Conservation (phyloP, 306 rosid species). For the Cucumis cinereus region DNA sequence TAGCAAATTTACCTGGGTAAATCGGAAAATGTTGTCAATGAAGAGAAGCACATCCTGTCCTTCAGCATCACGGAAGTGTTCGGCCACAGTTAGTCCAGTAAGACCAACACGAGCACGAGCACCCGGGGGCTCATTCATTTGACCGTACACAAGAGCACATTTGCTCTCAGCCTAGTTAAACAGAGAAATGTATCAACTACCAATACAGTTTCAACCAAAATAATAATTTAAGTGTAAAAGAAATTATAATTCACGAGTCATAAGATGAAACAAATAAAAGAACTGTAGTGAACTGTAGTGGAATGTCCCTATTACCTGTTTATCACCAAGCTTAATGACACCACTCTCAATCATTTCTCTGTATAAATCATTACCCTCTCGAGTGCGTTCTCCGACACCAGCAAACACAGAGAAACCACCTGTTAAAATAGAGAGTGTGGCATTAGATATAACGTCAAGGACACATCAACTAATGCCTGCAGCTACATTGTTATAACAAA, state of each 20-base stretch:
- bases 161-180: slow-evolving; percentile 73
- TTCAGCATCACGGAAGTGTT: slow-evolving; percentile 98
- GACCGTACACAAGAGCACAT: slow-evolving; percentile 97
- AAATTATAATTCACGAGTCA: not conserved
- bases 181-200: not conserved
- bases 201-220: not conserved
- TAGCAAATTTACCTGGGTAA: slow-evolving; percentile 60
- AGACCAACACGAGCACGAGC: slow-evolving; percentile 99
- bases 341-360: slow-evolving; percentile 99
- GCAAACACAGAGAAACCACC: slow-evolving; percentile 99
- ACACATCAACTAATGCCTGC: not conserved
- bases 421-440: slow-evolving; percentile 13
- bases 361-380: slow-evolving; percentile 96
- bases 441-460: not conserved
- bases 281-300: not conserved
- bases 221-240: not conserved
- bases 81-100: slow-evolving; percentile 93
- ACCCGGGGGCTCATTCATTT: slow-evolving; percentile 99
- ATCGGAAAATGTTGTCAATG: slow-evolving; percentile 95
- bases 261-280: not conserved
- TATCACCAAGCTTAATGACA: slow-evolving; percentile 96
- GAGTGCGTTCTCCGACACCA: slow-evolving; percentile 96
- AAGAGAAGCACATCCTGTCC: slow-evolving; percentile 99
- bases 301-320: slow-evolving; percentile 45
- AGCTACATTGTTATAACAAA: not conserved